Percentiles rank a stretch among this genome's conserved stretches.
Evolutionary conservation across 345 rosid species (phyloP).

Genomic region (Euphorbia lathyris): DNA sequence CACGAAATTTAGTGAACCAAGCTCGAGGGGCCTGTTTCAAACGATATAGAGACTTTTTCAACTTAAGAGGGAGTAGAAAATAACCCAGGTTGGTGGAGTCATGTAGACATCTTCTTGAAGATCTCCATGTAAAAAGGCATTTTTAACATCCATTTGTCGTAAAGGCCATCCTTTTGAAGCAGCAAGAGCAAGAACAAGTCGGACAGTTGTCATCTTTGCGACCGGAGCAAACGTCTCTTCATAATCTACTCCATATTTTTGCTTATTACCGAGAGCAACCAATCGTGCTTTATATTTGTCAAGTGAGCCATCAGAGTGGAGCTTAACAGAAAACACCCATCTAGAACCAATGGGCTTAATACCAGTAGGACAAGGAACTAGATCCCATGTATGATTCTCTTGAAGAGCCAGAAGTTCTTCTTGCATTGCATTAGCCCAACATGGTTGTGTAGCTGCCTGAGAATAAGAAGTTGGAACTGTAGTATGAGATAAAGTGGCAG

Average conservation of each 20-base stretch:
- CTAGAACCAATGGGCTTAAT: neutral
- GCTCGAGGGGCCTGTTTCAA: neutral
- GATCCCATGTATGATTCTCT: neutral
- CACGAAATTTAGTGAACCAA: neutral
- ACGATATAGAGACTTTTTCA: neutral
- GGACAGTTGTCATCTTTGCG: neutral
- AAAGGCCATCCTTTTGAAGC: slow-evolving; percentile 3
- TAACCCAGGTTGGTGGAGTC: neutral
- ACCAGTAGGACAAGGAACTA: neutral
- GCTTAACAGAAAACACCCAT: neutral
- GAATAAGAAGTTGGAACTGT: neutral
- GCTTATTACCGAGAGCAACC: neutral
- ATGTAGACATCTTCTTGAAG: neutral
- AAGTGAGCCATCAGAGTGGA: neutral
- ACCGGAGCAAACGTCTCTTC: neutral
- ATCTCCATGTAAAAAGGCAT: neutral
- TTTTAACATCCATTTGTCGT: neutral
- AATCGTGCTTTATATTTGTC: neutral
- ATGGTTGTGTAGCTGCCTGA: neutral
- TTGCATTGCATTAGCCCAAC: neutral
- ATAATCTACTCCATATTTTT: slow-evolving; percentile 4
- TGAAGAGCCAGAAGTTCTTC: neutral
- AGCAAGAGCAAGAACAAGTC: slow-evolving; percentile 10
- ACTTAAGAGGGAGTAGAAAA: too few relatives aligned
- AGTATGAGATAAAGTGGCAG: neutral